Percentiles rank a stretch among this genome's conserved stretches.
Evolutionary conservation across 768 basidiomycete genomes (phyloP).

Genomic region (Suillus bovinus): DNA sequence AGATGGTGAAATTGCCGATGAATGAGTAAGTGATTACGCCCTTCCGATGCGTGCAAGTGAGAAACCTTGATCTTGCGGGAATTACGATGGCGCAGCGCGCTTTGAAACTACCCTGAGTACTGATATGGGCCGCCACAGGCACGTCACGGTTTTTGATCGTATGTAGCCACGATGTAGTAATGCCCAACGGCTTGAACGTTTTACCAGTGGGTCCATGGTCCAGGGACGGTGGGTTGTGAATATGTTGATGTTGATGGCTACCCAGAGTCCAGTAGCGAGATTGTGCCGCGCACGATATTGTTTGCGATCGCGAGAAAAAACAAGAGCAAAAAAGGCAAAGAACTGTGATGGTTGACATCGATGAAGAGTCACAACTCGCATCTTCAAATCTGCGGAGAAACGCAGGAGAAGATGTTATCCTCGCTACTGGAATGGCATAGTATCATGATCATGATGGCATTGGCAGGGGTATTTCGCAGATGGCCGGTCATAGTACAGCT

Average conservation of each 20-base stretch:
- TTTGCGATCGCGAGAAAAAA: conserved; percentile 19
- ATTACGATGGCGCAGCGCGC: not conserved
- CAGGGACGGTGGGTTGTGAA: conserved; percentile 51
- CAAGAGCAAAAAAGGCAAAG: conserved; percentile 14
- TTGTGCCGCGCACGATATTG: conserved; percentile 38
- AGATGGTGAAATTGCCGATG: not conserved
- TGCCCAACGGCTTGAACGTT: conserved; percentile 44
- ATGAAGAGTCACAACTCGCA: not conserved
- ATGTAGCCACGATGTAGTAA: conserved; percentile 25
- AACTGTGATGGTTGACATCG: conserved; percentile 10
- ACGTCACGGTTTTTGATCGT: not conserved
- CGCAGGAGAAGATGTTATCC: conserved; percentile 38
- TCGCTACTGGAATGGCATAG: not conserved
- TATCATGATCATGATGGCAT: no score
- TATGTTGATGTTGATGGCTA: conserved; percentile 50
- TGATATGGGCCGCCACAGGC: not conserved
- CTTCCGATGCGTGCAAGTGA: not conserved
- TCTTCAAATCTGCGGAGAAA: not conserved
- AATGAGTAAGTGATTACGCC: not conserved
- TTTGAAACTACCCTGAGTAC: not conserved
- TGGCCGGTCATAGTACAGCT: not conserved
- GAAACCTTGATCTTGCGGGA: not conserved
- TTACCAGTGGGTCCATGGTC: conserved; percentile 34
- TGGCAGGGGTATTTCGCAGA: not conserved
- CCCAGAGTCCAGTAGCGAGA: conserved; percentile 48